Conservation (phyloP, 768 basidiomycete genomes). For the Goffeauzyma gilvescens region DNA sequence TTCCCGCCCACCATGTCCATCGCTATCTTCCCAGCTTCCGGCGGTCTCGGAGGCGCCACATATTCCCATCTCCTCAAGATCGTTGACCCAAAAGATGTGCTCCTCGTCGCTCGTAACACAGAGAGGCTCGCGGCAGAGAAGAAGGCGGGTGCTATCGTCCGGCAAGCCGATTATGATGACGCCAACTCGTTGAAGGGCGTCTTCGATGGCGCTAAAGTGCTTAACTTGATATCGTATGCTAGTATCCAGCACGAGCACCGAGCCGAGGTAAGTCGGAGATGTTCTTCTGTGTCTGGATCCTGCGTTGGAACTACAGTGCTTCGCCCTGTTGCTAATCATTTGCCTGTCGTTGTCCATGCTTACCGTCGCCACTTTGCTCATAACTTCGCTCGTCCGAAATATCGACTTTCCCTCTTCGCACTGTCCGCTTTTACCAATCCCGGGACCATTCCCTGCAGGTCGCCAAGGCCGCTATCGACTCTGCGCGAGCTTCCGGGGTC, state of each 20-base stretch:
- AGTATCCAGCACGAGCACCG: conserved; percentile 8
- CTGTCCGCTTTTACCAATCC: no score
- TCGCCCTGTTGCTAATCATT: no score
- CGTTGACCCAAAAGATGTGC: neutral
- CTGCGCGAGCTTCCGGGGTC: conserved; percentile 7
- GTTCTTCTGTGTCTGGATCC: no score
- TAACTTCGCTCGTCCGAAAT: no score
- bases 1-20: no score
- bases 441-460: no score
- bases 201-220: conserved; percentile 7
- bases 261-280: no score
- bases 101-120: neutral
- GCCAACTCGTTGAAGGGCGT: neutral
- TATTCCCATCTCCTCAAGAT: neutral
- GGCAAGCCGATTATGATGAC: conserved; percentile 8
- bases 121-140: neutral
- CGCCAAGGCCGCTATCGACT: conserved; percentile 11
- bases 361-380: no score
- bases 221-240: conserved; percentile 10
- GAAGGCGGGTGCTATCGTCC: neutral
- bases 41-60: conserved; percentile 9
- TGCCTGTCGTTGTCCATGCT: no score
- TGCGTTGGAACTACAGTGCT: no score
- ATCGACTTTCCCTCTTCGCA: no score
- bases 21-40: conserved; percentile 13